phyloP scores from a whole-genome alignment of 2,329 filamentous ascomycete species.

The Lasiodiplodia gonubiensis region DNA sequence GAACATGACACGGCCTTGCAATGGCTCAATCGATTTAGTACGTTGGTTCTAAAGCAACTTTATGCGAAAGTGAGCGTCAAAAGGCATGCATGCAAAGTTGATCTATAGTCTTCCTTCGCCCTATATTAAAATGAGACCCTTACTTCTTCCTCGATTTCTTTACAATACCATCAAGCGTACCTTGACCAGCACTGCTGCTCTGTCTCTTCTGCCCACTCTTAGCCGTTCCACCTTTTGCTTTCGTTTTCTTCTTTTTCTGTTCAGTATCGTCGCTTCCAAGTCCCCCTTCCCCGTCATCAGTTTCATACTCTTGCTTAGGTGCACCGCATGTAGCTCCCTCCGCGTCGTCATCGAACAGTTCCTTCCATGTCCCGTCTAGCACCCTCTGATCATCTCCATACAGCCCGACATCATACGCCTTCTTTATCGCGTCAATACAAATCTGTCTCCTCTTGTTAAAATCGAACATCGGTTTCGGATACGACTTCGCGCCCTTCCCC shows the following conservation, averaged over 20 bases:
- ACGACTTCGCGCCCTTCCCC: constrained; percentile 50
- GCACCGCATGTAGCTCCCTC: constrained; percentile 54
- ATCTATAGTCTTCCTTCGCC: neutral
- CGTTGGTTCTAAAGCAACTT: neutral
- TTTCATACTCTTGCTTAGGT: constrained; percentile 37
- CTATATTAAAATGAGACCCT: neutral
- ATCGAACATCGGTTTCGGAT: constrained; percentile 80
- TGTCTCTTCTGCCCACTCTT: constrained; percentile 15
- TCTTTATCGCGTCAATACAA: constrained; percentile 73
- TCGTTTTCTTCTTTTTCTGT: neutral
- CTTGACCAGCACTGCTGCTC: constrained; percentile 4
- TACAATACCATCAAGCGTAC: constrained; percentile 29
- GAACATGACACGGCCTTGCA: neutral
- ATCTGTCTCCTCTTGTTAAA: constrained; percentile 66
- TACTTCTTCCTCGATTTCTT: constrained; percentile 29
- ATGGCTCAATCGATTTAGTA: neutral
- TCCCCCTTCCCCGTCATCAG: neutral
- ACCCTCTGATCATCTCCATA: constrained; percentile 68
- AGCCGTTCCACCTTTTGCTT: neutral
- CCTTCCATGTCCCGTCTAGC: constrained; percentile 64
- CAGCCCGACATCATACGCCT: constrained; percentile 68
- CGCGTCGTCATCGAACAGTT: constrained; percentile 54
- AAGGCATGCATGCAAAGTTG: neutral
- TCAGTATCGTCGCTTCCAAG: neutral
- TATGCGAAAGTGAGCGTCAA: neutral